These are phyloP conservation scores for Aspergillus egyptiacus DNA, from an alignment of 495 filamentous ascomycete genomes.

Conservation along the genomic window DNA sequence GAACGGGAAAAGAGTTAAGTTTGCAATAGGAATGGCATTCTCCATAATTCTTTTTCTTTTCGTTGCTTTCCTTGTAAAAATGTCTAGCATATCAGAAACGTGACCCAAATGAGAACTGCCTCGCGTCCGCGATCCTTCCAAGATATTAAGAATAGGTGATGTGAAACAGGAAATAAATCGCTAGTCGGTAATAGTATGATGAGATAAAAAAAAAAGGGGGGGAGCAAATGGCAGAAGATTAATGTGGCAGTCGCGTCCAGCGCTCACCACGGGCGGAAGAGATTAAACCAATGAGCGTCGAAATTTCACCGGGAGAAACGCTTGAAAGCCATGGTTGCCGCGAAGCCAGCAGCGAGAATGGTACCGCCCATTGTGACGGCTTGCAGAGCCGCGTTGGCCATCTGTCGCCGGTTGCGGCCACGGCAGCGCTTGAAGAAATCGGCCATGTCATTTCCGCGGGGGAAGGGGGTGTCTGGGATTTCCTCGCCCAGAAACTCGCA, in stretches of 20 bases:
- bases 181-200: no score
- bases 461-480: slow-evolving; percentile 46
- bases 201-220: not conserved
- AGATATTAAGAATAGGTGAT: no score
- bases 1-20: no score
- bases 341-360: slow-evolving; percentile 36
- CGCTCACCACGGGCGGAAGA: slow-evolving; percentile 13
- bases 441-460: slow-evolving; percentile 46
- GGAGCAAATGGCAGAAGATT: not conserved
- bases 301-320: slow-evolving; percentile 33
- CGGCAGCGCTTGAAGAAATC: slow-evolving; percentile 56
- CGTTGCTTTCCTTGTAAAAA: no score
- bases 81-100: no score
- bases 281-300: slow-evolving; percentile 6
- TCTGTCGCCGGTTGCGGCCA: slow-evolving; percentile 54
- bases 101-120: no score
- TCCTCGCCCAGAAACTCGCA: slow-evolving; percentile 60
- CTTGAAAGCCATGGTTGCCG: slow-evolving; percentile 38
- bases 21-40: no score
- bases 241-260: slow-evolving; percentile 14
- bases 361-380: slow-evolving; percentile 45
- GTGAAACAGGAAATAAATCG: no score
- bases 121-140: no score
- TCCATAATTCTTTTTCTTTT: no score
- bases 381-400: slow-evolving; percentile 53